A percentile compares a stretch with the other conserved stretches of the same genome.
These are phyloP conservation scores for Sporisorium graminicola DNA, from an alignment of 1,284 basidiomycete genomes.

Conservation along the genomic window DNA sequence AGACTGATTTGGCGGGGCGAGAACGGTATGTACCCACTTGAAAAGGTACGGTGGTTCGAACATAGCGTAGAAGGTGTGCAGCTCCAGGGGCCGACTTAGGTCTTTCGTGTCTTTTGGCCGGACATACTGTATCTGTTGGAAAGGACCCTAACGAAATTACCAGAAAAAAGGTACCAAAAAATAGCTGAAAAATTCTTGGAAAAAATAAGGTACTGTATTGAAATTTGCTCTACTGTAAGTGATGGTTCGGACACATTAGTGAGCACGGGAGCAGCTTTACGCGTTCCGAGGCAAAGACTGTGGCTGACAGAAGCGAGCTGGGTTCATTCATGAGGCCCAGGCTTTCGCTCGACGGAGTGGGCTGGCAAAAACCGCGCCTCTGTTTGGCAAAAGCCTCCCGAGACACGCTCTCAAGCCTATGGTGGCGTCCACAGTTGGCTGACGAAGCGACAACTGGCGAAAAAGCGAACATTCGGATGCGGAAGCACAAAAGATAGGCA, in stretches of 20 bases:
- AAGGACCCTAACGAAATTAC: background rate
- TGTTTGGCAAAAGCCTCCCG: background rate
- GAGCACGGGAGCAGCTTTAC: no score
- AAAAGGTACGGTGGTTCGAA: no score
- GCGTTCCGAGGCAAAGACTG: background rate
- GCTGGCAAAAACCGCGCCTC: background rate
- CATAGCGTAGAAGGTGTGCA: background rate
- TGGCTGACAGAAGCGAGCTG: background rate
- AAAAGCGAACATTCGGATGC: slow-evolving; percentile 2
- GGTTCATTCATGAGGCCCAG: background rate
- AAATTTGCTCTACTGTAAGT: no score
- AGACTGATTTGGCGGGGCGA: no score
- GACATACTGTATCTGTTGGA: background rate
- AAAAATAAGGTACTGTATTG: background rate
- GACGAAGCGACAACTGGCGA: background rate
- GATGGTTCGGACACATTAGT: no score
- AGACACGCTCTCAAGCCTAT: background rate
- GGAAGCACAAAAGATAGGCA: background rate
- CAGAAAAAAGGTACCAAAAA: background rate
- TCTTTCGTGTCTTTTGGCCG: background rate
- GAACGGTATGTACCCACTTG: no score
- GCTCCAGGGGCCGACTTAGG: background rate
- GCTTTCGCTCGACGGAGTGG: background rate
- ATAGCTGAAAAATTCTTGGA: background rate
- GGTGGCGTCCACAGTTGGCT: background rate